phyloP scores from a whole-genome alignment of 768 basidiomycete species.

The Tricholoma hemisulphureum region DNA sequence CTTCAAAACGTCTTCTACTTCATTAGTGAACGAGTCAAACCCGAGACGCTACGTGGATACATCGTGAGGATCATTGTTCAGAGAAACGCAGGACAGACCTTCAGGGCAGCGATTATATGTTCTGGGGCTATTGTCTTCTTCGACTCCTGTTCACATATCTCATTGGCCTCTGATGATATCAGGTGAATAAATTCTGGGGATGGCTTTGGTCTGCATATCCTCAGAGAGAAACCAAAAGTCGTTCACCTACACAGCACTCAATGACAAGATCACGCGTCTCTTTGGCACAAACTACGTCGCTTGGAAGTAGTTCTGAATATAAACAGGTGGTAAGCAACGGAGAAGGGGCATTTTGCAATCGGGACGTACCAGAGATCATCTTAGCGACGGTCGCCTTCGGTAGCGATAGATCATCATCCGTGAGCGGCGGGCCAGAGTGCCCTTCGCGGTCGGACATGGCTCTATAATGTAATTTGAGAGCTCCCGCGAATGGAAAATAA shows the following conservation, averaged over 20 bases:
- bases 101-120: slow-evolving; percentile 89
- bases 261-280: slow-evolving; percentile 96
- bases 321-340: slow-evolving; percentile 7
- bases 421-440: slow-evolving; percentile 54
- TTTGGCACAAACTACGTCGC: slow-evolving; percentile 86
- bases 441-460: slow-evolving; percentile 92
- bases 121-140: slow-evolving; percentile 99
- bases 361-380: slow-evolving; percentile 80
- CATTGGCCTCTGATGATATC: slow-evolving; percentile 96
- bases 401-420: slow-evolving; percentile 91
- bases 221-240: slow-evolving; percentile 12
- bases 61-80: slow-evolving; percentile 9
- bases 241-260: slow-evolving; percentile 99
- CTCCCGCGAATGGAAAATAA: neutral
- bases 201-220: slow-evolving; percentile 4
- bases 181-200: slow-evolving; percentile 93
- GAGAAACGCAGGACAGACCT: slow-evolving; percentile 46
- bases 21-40: slow-evolving; percentile 85
- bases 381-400: slow-evolving; percentile 98
- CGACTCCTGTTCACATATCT: slow-evolving; percentile 95
- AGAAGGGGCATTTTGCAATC: slow-evolving; percentile 5
- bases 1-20: slow-evolving; percentile 90
- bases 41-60: slow-evolving; percentile 67
- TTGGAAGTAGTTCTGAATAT: slow-evolving; percentile 80
- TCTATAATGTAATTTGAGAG: neutral